A percentile compares a stretch with the other conserved stretches of the same genome.
These are phyloP conservation scores for Scutellaria barbata DNA, from an alignment of 257 asterid genomes.

Conservation along the genomic window DNA sequence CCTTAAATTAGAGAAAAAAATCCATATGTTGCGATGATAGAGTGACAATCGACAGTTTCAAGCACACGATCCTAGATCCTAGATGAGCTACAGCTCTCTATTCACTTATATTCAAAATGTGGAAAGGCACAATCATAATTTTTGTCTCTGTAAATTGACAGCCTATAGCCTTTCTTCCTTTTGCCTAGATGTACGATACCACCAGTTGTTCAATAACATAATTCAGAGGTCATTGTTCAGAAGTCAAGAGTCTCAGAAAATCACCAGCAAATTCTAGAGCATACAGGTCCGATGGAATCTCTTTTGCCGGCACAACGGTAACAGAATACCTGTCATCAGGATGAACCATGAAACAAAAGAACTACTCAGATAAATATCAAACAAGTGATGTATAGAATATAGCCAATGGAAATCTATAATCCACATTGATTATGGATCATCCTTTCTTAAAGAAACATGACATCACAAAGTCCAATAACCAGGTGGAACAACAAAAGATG, in stretches of 20 bases:
- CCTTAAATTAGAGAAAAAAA: background rate
- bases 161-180: background rate
- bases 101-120: background rate
- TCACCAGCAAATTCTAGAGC: conserved; percentile 87
- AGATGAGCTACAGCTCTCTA: background rate
- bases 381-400: background rate
- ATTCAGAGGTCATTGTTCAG: conserved; percentile 9
- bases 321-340: conserved; percentile 73
- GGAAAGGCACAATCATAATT: background rate
- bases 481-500: background rate
- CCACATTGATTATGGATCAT: background rate
- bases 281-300: conserved; percentile 76
- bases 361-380: background rate
- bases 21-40: background rate
- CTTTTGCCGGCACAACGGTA: conserved; percentile 63
- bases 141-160: background rate
- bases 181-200: background rate
- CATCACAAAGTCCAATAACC: background rate
- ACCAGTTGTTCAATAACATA: conserved; percentile 1
- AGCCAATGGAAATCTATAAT: background rate
- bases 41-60: background rate
- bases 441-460: conserved; percentile 8
- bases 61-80: background rate
- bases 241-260: conserved; percentile 22
- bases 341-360: conserved; percentile 10